phyloP scores from a whole-genome alignment of 2,329 filamentous ascomycete genomes.

The Fusarium begoniae region DNA sequence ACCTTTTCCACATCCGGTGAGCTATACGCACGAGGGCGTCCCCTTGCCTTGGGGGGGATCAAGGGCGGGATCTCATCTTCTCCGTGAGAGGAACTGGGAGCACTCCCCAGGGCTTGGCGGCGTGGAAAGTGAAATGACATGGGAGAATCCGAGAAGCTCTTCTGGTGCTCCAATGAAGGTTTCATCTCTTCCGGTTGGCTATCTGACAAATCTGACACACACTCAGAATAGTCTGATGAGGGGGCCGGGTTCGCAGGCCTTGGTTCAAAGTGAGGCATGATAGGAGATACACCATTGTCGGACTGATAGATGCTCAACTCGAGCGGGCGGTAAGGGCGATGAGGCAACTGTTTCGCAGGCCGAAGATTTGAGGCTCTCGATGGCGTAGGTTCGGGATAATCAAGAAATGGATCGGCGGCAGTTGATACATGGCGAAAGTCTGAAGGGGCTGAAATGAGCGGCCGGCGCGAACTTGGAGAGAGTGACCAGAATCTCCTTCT shows the following conservation, averaged over 20 bases:
- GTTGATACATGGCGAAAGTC: conserved; percentile 69
- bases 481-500: conserved; percentile 58
- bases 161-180: conserved; percentile 47
- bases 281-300: conserved; percentile 60
- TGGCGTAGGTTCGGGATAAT: conserved; percentile 31
- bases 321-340: conserved; percentile 60
- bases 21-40: conserved; percentile 54
- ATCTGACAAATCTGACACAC: conserved; percentile 42
- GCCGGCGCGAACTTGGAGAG: conserved; percentile 56
- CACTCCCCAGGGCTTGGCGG: conserved; percentile 47
- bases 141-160: conserved; percentile 56
- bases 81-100: conserved; percentile 36
- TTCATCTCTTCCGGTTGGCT: conserved; percentile 43
- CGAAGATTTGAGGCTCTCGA: conserved; percentile 36
- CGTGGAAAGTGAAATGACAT: conserved; percentile 66
- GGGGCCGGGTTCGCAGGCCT: conserved; percentile 45
- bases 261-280: conserved; percentile 61
- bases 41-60: conserved; percentile 55
- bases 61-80: conserved; percentile 43
- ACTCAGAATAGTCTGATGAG: conserved; percentile 49
- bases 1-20: conserved; percentile 61
- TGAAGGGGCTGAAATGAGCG: conserved; percentile 66
- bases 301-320: conserved; percentile 63
- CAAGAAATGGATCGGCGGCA: conserved; percentile 53
- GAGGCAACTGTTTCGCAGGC: conserved; percentile 37